Evolutionary conservation across 2,329 filamentous ascomycete genomes (phyloP), one percentile per base, ranked within the genome.

Genomic region (Tolypocladium cylindrosporum): DNA sequence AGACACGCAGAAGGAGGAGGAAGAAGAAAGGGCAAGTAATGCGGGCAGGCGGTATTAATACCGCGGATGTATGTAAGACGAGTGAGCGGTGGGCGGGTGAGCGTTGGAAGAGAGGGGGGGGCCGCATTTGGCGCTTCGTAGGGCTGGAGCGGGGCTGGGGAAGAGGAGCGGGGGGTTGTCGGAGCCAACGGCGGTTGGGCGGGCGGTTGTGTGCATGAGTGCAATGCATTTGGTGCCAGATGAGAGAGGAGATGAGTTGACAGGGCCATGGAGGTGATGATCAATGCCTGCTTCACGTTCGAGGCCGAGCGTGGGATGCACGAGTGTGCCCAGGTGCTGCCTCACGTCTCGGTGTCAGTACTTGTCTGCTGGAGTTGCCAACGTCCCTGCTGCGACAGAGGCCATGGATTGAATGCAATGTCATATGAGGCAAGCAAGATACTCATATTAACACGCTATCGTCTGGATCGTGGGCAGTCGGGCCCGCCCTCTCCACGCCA

Each of bases 61-160:
- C 31, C 31, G n/a, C n/a, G 5, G 48, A 51, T 36, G 48, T 31
- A 52, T 52, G 31, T 52, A 52, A 52, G 48, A 52, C 48, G 48
- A 21, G 19, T 31, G 19, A 51, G 19, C 16, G 7, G 9, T 14
- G 16, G 7, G 34, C 5, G 52, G n/a, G 36, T 4, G 37, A 31
- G 37, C 52, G 21, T 24, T 13, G 27, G 36, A 21, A 16, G 52
- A 19, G 39, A 21, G 39, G 52, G n/a, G 9, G 50, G 31, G 50
- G 40, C 5, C 5, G 42, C 19, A 16, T 19, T 50, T 37, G 48
- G 19, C 48, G n/a, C 48, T 56, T 52, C 52, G 55, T 59, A 56
- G 54, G 55, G 43, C 57, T 60, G 54, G 51, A 58, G 58, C 53
- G 53, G 45, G 58, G 55, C 27, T 39, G 42, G 39, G 48, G 16